Base-by-base conservation (phyloP, 768 basidiomycete species). In the Coprinellus aureogranulatus region DNA sequence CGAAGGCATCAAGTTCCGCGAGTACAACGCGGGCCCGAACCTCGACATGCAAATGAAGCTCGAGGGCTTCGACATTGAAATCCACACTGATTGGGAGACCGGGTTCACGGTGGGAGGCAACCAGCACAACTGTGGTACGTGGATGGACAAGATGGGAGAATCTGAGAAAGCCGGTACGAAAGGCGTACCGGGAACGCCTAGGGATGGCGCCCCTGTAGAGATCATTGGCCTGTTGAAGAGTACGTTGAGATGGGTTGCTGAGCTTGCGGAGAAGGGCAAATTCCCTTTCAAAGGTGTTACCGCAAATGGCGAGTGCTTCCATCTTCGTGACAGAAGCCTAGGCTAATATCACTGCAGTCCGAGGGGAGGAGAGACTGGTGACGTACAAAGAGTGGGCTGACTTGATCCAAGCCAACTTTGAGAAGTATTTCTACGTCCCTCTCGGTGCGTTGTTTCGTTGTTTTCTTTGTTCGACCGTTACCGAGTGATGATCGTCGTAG, bases 61-160 rank as follows among this genome's bases (percentile, higher is more conserved):
- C 59, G 81, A 85, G 59, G 97, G 97, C 1, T 99, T 99, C 75
- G 83, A 96, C 70, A 93, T 98, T 65, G 84, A 92, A 65, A 89
- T 98, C 61, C 73, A 84, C 25, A 94, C 98, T n/a, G 94, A 99
- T 70, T 99, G 97, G 97, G 78, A 81, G 62, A 98, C 92, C 1
- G 97, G 97, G 1, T 70, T 98, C 59, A 84, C 96, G 62, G 78
- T 85, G 58, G 97, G 97, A 26, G 97, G 97, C 8, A 98, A 86
- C 70, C 74, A 75, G 55, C 72, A 81, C 65, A 96, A 96, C 64
- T 95, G 94, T 68, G 94, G 94, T 11, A 95, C 94, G 1, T 96
- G 94, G 94, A 94, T 94, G 94, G 94, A 96, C 76, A 96, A 96
- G 81, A 95, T 95, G 93, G 97, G 97, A 44, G 94, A 96, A 68